These are phyloP conservation scores for Populus alba DNA, from an alignment of 345 rosid species.

Conservation along the genomic window DNA sequence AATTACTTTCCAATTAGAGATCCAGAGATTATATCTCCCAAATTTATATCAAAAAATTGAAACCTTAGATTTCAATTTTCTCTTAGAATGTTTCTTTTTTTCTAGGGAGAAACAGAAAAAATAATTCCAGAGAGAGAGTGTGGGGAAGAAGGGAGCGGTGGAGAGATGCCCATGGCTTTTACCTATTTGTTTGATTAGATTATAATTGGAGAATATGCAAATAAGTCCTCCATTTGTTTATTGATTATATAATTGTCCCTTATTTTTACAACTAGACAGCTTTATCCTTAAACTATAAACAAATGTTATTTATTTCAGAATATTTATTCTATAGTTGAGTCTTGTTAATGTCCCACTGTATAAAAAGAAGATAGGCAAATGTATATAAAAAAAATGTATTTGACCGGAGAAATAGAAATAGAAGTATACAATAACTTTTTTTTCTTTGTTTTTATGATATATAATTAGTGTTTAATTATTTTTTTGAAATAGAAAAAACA, in stretches of 20 bases:
- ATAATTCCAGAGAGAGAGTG: not conserved
- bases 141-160: constrained; percentile 9
- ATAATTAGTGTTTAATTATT: no score
- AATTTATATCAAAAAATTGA: constrained; percentile 2
- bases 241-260: not conserved
- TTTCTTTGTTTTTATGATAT: no score
- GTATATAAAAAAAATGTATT: no score
- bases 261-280: not conserved
- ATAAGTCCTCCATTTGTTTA: not conserved
- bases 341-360: no score
- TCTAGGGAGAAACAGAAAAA: not conserved
- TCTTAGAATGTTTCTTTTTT: not conserved
- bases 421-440: no score
- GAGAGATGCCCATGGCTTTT: constrained; percentile 24
- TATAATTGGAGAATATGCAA: not conserved
- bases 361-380: no score
- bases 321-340: no score
- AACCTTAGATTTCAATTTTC: constrained; percentile 25
- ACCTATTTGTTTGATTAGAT: not conserved
- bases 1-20: constrained; percentile 1
- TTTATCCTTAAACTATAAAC: not conserved
- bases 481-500: no score
- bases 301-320: not conserved
- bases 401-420: no score
- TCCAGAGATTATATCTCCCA: constrained; percentile 16